These are phyloP conservation scores for Annona cherimola DNA, from an alignment of 164 flowering plant genomes.

Conservation along the genomic window DNA sequence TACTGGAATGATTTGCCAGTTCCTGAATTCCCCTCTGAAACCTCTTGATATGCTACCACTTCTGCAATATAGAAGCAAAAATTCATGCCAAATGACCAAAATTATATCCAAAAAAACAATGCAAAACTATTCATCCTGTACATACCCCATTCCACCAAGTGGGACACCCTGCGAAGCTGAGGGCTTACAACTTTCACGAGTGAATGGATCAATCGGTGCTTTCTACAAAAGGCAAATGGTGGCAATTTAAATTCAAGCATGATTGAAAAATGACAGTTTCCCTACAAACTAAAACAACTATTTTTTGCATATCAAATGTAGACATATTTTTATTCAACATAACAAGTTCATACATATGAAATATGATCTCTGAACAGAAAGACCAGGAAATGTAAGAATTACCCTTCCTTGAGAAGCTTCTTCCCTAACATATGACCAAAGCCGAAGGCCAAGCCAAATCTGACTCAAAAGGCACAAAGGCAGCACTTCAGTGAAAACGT, in stretches of 20 bases:
- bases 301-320: not conserved
- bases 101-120: not conserved
- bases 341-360: not conserved
- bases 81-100: not conserved
- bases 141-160: conserved; percentile 99
- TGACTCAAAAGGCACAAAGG: conserved; percentile 21
- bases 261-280: not conserved
- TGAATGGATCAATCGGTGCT: conserved; percentile 99
- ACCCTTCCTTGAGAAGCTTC: conserved; percentile 99
- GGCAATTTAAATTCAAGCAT: not conserved
- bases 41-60: conserved; percentile 99
- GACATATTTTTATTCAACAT: not conserved
- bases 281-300: not conserved
- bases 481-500: not conserved
- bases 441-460: conserved; percentile 82
- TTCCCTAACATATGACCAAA: conserved; percentile 92
- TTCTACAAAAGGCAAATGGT: conserved; percentile 40
- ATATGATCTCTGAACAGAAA: not conserved
- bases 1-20: conserved; percentile 90
- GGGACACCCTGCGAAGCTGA: conserved; percentile 99
- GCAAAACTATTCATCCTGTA: not conserved
- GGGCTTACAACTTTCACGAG: conserved; percentile 81
- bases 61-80: conserved; percentile 32
- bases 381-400: not conserved
- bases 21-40: conserved; percentile 94